Evolutionary conservation across 2,329 filamentous ascomycete species (phyloP), one percentile per base, ranked within the genome.

Genomic region (Scortechinia acanthostroma): DNA sequence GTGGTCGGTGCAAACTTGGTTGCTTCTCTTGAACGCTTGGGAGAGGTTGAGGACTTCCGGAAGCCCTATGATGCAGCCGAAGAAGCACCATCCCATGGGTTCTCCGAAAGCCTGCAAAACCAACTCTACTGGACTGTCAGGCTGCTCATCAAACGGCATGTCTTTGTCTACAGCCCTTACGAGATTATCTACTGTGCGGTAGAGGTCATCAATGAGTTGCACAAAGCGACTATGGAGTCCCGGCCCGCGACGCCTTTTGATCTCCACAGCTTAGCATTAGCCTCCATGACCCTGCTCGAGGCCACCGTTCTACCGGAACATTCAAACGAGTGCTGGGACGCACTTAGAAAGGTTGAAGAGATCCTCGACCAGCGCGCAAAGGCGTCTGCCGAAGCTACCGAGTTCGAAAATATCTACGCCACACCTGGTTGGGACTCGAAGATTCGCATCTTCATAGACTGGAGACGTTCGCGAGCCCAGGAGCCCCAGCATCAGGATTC

Each of bases 291-390:
- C 22, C 58, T 68, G 4, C 57, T 68, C 2, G 65, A 68, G 47
- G 57, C 63, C 2, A 64, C 62, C 4, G 63, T 66, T 21, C 53
- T 67, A 23, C 62, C 63, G 3, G 62, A 64, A 37, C 51, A 61
- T 42, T 49, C 59, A 2, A 57, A 52, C 42, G 58, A 66, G 44
- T 66, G 63, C 49, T 67, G 64, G 62, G 54, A 57, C 4, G 48
- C 56, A 1, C 58, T 83, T n/a, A 62, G 68, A 21, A 71, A 70
- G 44, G 72, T 76, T 3, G 70, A 76, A 44, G 60, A 64, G 10
- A 62, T 74, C 2, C 62, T 75, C 40, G 65, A 70, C 30, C 58
- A 64, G 5, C 68, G 73, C 19, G 65, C 58, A 19, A 62, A 61
- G 50, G 51, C 52, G 22, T 46, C 53, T 6, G 28, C 52, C 10